Percentiles rank a stretch among this genome's conserved stretches.
Conservation (phyloP, 139 green algal species). For the Yamagishiella unicocca region DNA sequence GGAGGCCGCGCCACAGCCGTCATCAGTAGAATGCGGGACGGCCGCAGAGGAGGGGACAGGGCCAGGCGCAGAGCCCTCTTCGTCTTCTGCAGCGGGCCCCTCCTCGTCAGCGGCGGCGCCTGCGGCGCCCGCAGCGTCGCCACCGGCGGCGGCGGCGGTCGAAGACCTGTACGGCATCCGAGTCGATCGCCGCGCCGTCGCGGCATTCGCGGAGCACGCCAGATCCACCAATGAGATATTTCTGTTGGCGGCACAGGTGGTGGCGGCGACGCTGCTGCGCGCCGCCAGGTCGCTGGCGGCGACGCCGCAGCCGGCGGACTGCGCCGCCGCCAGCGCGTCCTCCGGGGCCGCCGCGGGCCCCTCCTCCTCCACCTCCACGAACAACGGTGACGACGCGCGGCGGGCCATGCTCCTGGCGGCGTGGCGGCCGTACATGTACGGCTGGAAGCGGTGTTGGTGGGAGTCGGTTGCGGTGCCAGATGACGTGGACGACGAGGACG, state of each 20-base stretch:
- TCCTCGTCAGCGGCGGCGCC: neutral
- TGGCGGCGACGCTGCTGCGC: constrained; percentile 27
- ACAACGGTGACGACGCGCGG: too few species aligned
- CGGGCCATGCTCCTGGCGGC: constrained; percentile 66
- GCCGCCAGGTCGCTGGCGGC: constrained; percentile 14
- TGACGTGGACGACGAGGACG: constrained; percentile 71
- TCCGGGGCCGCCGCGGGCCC: constrained; percentile 5
- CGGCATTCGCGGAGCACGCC: constrained; percentile 73
- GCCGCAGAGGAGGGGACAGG: neutral
- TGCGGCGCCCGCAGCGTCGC: neutral
- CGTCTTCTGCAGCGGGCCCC: neutral
- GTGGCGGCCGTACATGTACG: constrained; percentile 81
- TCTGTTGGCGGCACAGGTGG: constrained; percentile 68
- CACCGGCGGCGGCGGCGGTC: neutral
- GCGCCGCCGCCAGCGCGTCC: neutral
- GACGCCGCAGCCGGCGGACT: neutral
- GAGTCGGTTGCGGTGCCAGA: constrained; percentile 79
- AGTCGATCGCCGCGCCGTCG: constrained; percentile 51
- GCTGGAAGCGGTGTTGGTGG: constrained; percentile 92
- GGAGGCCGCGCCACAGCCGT: neutral
- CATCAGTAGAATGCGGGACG: neutral
- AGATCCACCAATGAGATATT: constrained; percentile 85
- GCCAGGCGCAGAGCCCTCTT: neutral
- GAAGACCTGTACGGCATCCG: constrained; percentile 38
- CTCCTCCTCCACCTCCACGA: too few species aligned